Conservation (phyloP, 768 basidiomycete species). For the Podaxis pistillaris region DNA sequence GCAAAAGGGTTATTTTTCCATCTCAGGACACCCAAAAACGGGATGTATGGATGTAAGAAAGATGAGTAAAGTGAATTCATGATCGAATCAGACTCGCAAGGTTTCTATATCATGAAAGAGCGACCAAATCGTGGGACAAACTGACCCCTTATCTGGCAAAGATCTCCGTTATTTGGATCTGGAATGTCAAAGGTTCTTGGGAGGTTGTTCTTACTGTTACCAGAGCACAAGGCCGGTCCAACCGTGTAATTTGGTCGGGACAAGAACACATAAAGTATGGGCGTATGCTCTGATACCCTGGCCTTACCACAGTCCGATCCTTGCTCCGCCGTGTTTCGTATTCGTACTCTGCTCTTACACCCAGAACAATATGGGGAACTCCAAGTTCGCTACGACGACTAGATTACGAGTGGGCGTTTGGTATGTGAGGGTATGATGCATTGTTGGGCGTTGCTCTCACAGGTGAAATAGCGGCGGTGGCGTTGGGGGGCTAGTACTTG, state of each 20-base stretch:
- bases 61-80: background rate
- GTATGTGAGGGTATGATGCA: constrained; percentile 31
- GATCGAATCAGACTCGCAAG: constrained; percentile 11
- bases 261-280: constrained; percentile 35
- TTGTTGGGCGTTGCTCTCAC: constrained; percentile 17
- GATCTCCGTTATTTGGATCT: constrained; percentile 34
- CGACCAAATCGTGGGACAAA: constrained; percentile 46
- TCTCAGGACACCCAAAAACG: background rate
- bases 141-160: constrained; percentile 33
- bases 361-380: constrained; percentile 2
- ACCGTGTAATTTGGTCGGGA: constrained; percentile 38
- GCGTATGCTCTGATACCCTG: constrained; percentile 22
- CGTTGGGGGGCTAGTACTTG: constrained; percentile 47
- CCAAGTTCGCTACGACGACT: constrained; percentile 20
- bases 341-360: constrained; percentile 10
- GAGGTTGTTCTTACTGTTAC: constrained; percentile 32
- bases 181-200: constrained; percentile 40
- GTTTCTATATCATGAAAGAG: constrained; percentile 17
- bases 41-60: background rate
- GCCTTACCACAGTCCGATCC: constrained; percentile 15
- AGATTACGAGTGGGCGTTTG: constrained; percentile 55
- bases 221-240: constrained; percentile 38
- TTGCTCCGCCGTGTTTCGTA: background rate
- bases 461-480: constrained; percentile 44
- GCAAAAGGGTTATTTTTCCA: background rate